Evolutionary conservation across 208 protist species (phyloP), one percentile per base, ranked within the genome.

Genomic region (Porcisia deanei): DNA sequence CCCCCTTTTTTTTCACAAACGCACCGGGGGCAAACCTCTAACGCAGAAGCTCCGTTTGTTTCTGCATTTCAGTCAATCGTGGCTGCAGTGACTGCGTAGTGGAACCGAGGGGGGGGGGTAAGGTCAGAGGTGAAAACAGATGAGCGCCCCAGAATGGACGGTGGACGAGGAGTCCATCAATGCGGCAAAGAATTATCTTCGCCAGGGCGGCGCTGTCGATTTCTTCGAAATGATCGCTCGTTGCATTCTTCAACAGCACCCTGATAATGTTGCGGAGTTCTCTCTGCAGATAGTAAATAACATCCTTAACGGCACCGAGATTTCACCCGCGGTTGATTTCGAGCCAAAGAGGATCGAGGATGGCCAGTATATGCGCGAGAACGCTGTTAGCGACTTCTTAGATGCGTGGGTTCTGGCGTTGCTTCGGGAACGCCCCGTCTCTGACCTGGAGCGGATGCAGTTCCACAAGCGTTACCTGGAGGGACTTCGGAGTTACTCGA

Each of bases 191-290:
- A 83, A 75, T 68, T 98, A 97, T 78, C 85, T 98, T 30, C 88
- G 94, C 37, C 74, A 93, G 54, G 91, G 91, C 20, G 82, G 87
- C 75, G 88, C 85, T 2, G 90, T 97, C 8, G 94, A 97, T 76
- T 98, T 98, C 66, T 98, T 95, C 72, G 94, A 98, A 80, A 72
- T 92, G 72, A 86, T 98, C n/a, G 81, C 91, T 14, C 90, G 92
- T 59, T 81, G 73, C 66, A 86, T 98, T 61, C 82, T 98, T 30
- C 73, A 81, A 37, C 79, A 88, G 2, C 87, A 95, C 77, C 94
- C 94, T 10, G 77, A 73, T 10, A 82, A 95, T 73, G 53, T 89
- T 25, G 79, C 78, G 18, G 41, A 57, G 14, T 95, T 90, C 71
- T 86, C 75, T 53, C 78, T 97, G 41, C 72, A 86, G 14, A 61